Evolutionary conservation across 2,329 filamentous ascomycete species (phyloP), one percentile per base, ranked within the genome.

Genomic region (Microsporum canis): DNA sequence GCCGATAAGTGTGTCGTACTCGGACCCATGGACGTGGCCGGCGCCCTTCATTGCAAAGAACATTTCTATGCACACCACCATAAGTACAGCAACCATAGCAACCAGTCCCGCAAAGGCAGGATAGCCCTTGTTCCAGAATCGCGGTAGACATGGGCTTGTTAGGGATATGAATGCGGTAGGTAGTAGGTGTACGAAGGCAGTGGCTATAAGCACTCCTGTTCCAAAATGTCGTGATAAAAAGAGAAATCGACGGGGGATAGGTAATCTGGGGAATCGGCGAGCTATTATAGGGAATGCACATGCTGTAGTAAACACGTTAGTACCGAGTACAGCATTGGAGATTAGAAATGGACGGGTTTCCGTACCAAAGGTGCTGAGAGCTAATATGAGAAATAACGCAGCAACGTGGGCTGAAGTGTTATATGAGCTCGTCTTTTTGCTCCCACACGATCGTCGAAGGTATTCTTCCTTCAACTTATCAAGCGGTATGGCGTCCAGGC

Each of bases 1-100:
- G 31, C 70, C 70, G 51, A 76, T 75, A 29, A 76, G 61, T 39
- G 75, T 75, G 63, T 81, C 78, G 64, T 80, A 82, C 62, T 81
- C 80, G 36, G 72, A 77, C 10, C 76, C 74, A 68, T 86, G 83
- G 56, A 79, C 77, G 69, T 86, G 83, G 14, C 78, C 78, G 6
- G 82, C 83, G 3, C 84, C 84, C 69, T 81, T 80, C 59, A 86
- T 88, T 0, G 90, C 91, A 66, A 97, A 86, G 71, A 91, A 90
- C 76, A 94, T 95, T 73, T 97, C 92, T 59, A 96, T 82, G 1
- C 84, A 83, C 5, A 95, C 89, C 2, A 96, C 91, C 3, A 88
- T 77, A 62, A 95, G 80, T n/a, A 89, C 88, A 8, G 88, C 85
- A 7, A 85, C 73, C 88, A 95, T 92, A 61, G 89, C 88, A 55